Evolutionary conservation across 2,329 filamentous ascomycete species (phyloP).

Genomic region (Davidsoniella virescens): DNA sequence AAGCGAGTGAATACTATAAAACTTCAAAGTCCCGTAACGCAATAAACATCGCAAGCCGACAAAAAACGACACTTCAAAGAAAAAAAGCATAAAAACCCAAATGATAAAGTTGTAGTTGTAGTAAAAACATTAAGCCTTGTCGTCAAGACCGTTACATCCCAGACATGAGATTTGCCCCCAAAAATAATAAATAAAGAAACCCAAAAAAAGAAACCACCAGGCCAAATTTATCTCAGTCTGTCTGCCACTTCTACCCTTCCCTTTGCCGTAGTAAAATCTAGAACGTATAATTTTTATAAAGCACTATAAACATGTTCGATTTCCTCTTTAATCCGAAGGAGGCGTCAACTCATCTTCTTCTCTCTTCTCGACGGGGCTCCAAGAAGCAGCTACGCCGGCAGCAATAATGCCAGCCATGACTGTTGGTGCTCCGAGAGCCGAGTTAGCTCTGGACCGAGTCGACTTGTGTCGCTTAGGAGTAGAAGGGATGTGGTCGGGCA

Average conservation of each 20-base stretch:
- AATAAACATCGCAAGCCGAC: background rate
- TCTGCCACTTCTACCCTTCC: background rate
- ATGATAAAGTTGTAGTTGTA: slow-evolving; percentile 3
- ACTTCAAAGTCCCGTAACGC: background rate
- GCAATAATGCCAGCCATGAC: slow-evolving; percentile 77
- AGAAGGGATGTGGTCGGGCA: slow-evolving; percentile 19
- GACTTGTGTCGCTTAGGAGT: slow-evolving; percentile 30
- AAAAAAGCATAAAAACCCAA: background rate
- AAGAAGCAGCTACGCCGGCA: slow-evolving; percentile 58
- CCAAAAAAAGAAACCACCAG: background rate
- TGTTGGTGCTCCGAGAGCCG: slow-evolving; percentile 55
- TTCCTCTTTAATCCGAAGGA: too few relatives aligned
- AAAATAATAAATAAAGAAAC: slow-evolving; percentile 6
- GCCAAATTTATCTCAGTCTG: background rate
- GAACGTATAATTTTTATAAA: too few relatives aligned
- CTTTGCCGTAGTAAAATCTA: too few relatives aligned
- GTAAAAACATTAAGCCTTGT: slow-evolving; percentile 9
- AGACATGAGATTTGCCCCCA: background rate
- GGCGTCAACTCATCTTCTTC: slow-evolving; percentile 15
- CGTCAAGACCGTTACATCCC: background rate
- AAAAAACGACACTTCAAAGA: background rate
- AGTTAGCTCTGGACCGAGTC: slow-evolving; percentile 49
- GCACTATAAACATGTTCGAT: background rate
- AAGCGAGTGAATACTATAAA: too few relatives aligned
- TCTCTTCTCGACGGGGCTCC: slow-evolving; percentile 50